phyloP scores from a whole-genome alignment of 768 basidiomycete genomes.

The Saitozyma sp. region DNA sequence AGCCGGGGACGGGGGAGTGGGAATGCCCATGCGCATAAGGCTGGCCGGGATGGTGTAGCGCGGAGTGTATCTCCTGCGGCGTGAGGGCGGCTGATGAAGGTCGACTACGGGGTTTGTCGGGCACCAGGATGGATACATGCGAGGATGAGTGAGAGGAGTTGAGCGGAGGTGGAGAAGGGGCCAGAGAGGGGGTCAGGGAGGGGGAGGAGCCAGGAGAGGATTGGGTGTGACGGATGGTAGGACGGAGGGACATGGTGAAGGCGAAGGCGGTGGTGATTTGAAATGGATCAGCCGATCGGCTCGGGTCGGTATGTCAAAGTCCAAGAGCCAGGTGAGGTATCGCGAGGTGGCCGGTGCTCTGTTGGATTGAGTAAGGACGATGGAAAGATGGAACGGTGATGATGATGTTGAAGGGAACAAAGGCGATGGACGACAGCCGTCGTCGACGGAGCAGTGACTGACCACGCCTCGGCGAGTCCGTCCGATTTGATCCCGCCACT shows the following conservation, averaged over 20 bases:
- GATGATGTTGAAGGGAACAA: too few relatives aligned
- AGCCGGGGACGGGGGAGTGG: neutral
- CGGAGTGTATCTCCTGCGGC: constrained; percentile 8
- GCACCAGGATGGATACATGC: constrained; percentile 16
- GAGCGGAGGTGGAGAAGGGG: constrained; percentile 17
- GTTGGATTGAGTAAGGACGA: too few relatives aligned
- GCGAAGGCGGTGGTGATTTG: neutral
- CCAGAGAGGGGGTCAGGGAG: constrained; percentile 4
- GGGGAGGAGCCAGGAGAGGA: constrained; percentile 31
- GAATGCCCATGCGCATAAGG: neutral
- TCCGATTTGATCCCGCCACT: too few relatives aligned
- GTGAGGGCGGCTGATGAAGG: neutral
- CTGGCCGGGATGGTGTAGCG: constrained; percentile 1
- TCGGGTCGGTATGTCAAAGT: neutral
- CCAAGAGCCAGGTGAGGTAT: too few relatives aligned
- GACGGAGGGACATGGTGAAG: constrained; percentile 16
- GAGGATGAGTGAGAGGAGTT: constrained; percentile 17
- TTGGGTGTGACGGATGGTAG: constrained; percentile 23
- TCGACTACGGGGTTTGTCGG: neutral
- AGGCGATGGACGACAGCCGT: too few relatives aligned
- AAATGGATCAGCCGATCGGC: neutral
- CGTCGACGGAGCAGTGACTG: too few relatives aligned
- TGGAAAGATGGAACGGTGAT: too few relatives aligned
- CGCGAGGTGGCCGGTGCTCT: too few relatives aligned
- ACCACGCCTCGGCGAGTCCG: too few relatives aligned